Evolutionary conservation across 2,329 filamentous ascomycete genomes (phyloP).

Genomic region (Aspergillus amoenus): DNA sequence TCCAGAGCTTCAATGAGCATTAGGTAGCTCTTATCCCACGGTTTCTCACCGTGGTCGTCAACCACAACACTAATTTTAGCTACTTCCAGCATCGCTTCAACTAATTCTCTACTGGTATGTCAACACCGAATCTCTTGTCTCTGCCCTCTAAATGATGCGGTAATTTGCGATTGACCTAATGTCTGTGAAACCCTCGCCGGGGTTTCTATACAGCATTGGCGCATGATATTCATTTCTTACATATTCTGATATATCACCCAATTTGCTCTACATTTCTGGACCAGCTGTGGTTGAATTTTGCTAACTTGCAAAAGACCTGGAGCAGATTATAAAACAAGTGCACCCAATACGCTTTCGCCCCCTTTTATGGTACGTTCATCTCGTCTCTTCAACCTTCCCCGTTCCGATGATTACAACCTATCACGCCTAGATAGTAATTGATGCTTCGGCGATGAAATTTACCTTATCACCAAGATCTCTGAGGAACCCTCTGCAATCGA

Average conservation of each 20-base stretch:
- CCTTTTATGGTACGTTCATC: constrained; percentile 24
- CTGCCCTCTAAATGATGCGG: constrained; percentile 68
- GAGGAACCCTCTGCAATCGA: constrained; percentile 44
- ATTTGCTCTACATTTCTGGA: neutral
- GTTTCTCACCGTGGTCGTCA: neutral
- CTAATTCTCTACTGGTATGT: constrained; percentile 23
- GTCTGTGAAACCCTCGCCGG: constrained; percentile 87
- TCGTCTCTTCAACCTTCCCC: constrained; percentile 16
- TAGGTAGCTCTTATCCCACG: constrained; percentile 4
- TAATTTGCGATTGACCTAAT: constrained; percentile 99
- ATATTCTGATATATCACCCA: constrained; percentile 78
- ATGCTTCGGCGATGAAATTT: constrained; percentile 60
- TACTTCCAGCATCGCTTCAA: neutral
- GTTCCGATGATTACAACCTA: constrained; percentile 65
- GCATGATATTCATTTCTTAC: constrained; percentile 95
- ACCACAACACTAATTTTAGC: neutral
- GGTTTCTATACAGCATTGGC: constrained; percentile 72
- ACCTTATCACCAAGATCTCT: constrained; percentile 68
- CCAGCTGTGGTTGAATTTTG: constrained; percentile 1
- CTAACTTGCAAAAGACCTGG: constrained; percentile 28
- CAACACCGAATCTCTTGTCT: constrained; percentile 11
- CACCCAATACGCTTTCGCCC: neutral
- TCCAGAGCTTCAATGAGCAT: neutral
- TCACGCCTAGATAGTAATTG: constrained; percentile 68
- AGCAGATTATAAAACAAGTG: constrained; percentile 9